phyloP scores from a whole-genome alignment of 192 early-diverging fungal genomes.

The Linderina pennispora region DNA sequence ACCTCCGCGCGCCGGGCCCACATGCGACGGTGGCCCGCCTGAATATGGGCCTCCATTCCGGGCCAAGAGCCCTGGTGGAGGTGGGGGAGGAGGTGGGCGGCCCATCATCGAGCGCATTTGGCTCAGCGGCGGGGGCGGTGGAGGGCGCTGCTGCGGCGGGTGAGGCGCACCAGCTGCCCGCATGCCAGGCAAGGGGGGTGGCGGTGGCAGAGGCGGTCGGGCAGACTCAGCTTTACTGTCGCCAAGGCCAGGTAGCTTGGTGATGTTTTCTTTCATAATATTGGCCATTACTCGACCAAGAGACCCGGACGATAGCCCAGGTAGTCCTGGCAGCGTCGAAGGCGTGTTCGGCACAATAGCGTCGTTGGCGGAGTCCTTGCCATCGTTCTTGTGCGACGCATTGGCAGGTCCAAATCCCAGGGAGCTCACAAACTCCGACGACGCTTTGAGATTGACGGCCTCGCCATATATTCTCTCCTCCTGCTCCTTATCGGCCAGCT shows the following conservation, averaged over 20 bases:
- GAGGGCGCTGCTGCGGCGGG: not conserved
- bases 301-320: conserved; percentile 25
- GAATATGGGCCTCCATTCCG: no score
- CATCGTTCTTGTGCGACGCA: conserved; percentile 1
- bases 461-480: conserved; percentile 32
- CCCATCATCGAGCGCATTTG: not conserved
- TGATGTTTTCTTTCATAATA: conserved; percentile 21
- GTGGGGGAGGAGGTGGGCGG: conserved; percentile 1
- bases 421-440: conserved; percentile 11
- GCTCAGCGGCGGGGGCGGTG: conserved; percentile 3
- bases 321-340: not conserved
- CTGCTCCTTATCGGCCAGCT: conserved; percentile 18
- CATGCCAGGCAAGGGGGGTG: not conserved
- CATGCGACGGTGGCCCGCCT: not conserved
- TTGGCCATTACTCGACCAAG: conserved; percentile 34
- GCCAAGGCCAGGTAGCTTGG: conserved; percentile 15
- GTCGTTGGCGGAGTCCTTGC: not conserved
- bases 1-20: no score
- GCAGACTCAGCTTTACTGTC: not conserved
- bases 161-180: no score
- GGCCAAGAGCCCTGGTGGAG: not conserved
- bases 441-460: conserved; percentile 10
- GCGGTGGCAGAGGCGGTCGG: not conserved
- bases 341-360: not conserved
- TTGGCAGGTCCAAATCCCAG: not conserved